These are phyloP conservation scores for Agarophyton chilense DNA, from an alignment of 23 red algal genomes.

Conservation along the genomic window DNA sequence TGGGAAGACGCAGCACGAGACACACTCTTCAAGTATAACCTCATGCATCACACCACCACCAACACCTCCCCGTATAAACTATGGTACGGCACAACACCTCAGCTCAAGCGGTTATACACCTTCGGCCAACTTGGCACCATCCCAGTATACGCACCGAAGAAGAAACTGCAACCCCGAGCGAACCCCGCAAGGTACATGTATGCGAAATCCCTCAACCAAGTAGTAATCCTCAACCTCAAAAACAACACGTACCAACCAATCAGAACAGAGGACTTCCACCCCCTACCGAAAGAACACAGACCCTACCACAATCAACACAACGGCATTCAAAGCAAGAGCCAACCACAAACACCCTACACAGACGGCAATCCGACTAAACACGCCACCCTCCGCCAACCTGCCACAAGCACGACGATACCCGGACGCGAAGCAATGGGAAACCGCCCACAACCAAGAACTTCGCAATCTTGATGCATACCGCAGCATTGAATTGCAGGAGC, in stretches of 20 bases:
- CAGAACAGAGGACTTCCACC: background rate
- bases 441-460: background rate
- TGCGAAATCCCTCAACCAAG: background rate
- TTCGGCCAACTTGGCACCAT: background rate
- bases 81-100: background rate
- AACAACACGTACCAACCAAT: background rate
- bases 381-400: background rate
- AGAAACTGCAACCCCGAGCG: background rate
- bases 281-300: background rate
- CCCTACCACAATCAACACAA: background rate
- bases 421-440: background rate
- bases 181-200: background rate
- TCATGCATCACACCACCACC: background rate
- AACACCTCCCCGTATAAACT: background rate
- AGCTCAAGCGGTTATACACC: background rate
- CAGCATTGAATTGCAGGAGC: background rate
- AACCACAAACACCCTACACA: background rate
- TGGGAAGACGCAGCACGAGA: constrained; percentile 6
- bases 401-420: background rate
- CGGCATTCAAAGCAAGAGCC: background rate
- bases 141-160: background rate
- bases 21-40: background rate
- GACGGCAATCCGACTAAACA: background rate
- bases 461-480: background rate
- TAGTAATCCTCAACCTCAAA: background rate